Evolutionary conservation across 2,329 filamentous ascomycete species (phyloP).

Genomic region (Metarhizium rileyi): DNA sequence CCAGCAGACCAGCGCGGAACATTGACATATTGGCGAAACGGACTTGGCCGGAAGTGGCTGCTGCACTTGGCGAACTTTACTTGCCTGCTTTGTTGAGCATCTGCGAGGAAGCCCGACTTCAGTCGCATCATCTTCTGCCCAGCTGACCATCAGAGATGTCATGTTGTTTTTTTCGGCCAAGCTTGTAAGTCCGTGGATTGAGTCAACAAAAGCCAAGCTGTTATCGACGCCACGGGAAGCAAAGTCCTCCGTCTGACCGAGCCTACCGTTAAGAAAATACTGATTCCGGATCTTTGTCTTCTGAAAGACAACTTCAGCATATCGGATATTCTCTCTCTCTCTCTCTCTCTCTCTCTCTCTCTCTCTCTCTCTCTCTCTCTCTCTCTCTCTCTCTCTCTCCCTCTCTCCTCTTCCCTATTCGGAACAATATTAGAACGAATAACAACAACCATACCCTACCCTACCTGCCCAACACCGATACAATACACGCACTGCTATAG

Average conservation of each 20-base stretch:
- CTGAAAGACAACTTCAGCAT: not conserved
- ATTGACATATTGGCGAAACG: not conserved
- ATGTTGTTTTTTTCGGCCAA: not conserved
- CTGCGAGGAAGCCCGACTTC: not conserved
- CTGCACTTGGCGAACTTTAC: not conserved
- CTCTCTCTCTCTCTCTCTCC: not conserved
- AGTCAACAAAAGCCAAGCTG: not conserved
- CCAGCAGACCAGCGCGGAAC: not conserved
- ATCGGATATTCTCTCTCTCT: not conserved
- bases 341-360: not conserved
- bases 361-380: not conserved
- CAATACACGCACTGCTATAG: too few species aligned
- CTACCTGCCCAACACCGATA: too few species aligned
- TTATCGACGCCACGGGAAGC: not conserved
- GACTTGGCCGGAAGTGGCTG: slow-evolving; percentile 1
- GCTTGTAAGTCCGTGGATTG: not conserved
- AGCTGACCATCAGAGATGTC: slow-evolving; percentile 1
- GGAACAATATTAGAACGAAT: not conserved
- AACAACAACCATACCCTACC: not conserved
- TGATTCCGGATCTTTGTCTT: not conserved
- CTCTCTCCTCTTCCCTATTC: too few species aligned
- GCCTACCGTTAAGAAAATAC: not conserved
- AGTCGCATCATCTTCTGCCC: not conserved
- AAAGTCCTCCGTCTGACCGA: not conserved
- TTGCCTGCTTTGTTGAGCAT: not conserved